A percentile compares a stretch with the other conserved stretches of the same genome.
Evolutionary conservation across 1,139 yeast species (phyloP).

Genomic region (Taphrina sp.): DNA sequence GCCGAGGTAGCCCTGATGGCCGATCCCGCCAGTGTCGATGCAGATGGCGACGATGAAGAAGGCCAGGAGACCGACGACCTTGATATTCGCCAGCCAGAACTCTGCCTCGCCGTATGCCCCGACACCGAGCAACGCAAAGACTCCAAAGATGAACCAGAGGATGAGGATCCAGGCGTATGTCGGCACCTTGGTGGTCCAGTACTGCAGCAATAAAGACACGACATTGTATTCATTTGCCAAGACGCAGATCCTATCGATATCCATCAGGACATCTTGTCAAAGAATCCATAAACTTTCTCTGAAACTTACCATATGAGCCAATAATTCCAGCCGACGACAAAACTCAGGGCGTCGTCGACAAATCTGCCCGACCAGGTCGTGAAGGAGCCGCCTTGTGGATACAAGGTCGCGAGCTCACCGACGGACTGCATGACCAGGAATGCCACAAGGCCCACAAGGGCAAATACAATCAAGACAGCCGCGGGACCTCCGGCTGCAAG

Average conservation of each 20-base stretch:
- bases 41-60: constrained; percentile 39
- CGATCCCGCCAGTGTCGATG: constrained; percentile 52
- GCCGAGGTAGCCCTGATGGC: constrained; percentile 58
- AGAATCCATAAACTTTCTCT: no score
- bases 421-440: constrained; percentile 59
- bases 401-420: constrained; percentile 65
- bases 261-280: no score
- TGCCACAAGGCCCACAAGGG: constrained; percentile 59
- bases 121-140: constrained; percentile 38
- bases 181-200: constrained; percentile 41
- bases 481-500: constrained; percentile 64
- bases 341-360: constrained; percentile 82
- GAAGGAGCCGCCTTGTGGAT: constrained; percentile 55
- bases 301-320: constrained; percentile 74
- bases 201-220: constrained; percentile 56
- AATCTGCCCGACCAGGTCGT: constrained; percentile 48
- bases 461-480: constrained; percentile 57
- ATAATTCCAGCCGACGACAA: constrained; percentile 74
- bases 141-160: constrained; percentile 42
- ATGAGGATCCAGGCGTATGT: constrained; percentile 40
- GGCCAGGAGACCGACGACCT: constrained; percentile 55
- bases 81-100: constrained; percentile 61
- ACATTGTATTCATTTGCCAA: constrained; percentile 80
- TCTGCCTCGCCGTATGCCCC: constrained; percentile 62
- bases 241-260: no score